Evolutionary conservation across 2,329 filamentous ascomycete species (phyloP).

Genomic region (Ilyonectria robusta): DNA sequence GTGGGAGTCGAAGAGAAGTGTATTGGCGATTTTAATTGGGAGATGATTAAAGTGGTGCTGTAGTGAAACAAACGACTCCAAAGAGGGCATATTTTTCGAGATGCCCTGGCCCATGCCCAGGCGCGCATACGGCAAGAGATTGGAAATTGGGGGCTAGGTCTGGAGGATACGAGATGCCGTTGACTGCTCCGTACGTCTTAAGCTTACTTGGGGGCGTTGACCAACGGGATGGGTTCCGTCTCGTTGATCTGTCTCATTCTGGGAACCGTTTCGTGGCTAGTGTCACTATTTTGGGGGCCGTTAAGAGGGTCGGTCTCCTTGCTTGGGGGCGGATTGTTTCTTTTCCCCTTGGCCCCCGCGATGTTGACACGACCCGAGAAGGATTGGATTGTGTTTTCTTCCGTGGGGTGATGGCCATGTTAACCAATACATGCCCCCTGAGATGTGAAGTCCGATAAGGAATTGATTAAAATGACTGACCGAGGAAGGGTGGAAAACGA

Average conservation of each 20-base stretch:
- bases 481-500: neutral
- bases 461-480: neutral
- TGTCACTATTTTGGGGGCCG: conserved; percentile 10
- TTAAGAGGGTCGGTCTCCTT: conserved; percentile 3
- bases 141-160: conserved; percentile 20
- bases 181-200: neutral
- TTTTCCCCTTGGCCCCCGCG: neutral
- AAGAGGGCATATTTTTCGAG: conserved; percentile 1
- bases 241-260: conserved; percentile 6
- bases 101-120: neutral
- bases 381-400: neutral
- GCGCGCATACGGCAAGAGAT: conserved; percentile 11
- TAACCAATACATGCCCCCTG: neutral
- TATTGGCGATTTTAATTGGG: conserved; percentile 10
- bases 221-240: neutral
- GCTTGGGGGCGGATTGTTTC: conserved; percentile 15
- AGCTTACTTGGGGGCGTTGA: neutral
- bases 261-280: conserved; percentile 9
- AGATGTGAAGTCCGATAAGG: neutral
- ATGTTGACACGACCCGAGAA: neutral
- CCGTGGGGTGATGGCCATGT: neutral
- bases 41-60: conserved; percentile 7
- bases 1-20: neutral
- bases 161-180: conserved; percentile 2
- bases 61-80: conserved; percentile 24